Percentiles rank a stretch among this genome's conserved stretches.
Conservation (phyloP, 768 basidiomycete species). For the Leccinum olivaceopallidum region DNA sequence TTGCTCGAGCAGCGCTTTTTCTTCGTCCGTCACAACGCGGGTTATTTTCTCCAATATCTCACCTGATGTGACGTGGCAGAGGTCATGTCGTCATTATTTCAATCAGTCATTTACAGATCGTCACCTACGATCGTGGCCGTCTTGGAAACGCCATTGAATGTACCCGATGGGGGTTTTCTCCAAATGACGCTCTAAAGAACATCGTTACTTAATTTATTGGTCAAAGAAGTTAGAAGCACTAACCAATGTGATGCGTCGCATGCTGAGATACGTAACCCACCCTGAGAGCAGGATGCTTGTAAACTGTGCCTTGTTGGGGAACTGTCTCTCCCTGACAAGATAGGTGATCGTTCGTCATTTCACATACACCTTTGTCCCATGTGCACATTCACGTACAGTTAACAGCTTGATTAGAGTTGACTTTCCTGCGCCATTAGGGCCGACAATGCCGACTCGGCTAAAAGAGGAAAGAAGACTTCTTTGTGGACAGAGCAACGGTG, state of each 20-base stretch:
- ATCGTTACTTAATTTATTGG: conserved; percentile 23
- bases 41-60: conserved; percentile 91
- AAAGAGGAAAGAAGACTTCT: conserved; percentile 25
- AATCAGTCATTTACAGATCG: conserved; percentile 13
- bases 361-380: conserved; percentile 5
- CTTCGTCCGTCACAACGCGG: conserved; percentile 86
- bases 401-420: conserved; percentile 94
- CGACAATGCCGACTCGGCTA: conserved; percentile 89
- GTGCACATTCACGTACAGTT: conserved; percentile 52
- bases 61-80: conserved; percentile 42
- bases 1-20: conserved; percentile 72
- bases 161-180: conserved; percentile 97
- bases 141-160: conserved; percentile 99
- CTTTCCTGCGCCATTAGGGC: conserved; percentile 95
- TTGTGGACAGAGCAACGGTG: conserved; percentile 17
- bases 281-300: conserved; percentile 91
- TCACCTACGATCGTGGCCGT: conserved; percentile 89
- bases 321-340: conserved; percentile 75
- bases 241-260: conserved; percentile 94
- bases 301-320: conserved; percentile 89
- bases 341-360: conserved; percentile 13
- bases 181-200: conserved; percentile 73
- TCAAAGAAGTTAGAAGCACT: conserved; percentile 20
- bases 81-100: conserved; percentile 10
- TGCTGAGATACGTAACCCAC: conserved; percentile 98